Base-by-base conservation (phyloP, 257 asterid species). In the Ballota nigra region DNA sequence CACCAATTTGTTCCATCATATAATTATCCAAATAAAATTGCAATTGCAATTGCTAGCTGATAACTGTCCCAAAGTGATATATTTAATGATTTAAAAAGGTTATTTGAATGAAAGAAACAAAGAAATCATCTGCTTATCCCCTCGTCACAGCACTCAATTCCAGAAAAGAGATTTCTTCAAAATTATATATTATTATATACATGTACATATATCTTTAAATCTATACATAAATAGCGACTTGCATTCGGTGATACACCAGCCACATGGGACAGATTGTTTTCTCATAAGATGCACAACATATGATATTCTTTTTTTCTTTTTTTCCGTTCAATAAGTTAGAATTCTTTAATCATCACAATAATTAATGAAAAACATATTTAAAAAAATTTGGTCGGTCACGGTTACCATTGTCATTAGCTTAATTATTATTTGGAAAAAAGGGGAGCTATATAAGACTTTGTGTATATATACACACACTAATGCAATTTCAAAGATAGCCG, bases 231-330 rank as follows among this genome's bases (percentile, higher is more conserved):
- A 7, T 72, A 20, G 29, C 77, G 69, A 68, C 69, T 57, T 73
- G 75, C 75, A 59, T 53, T 69, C 16, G 51, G 33, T 60, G 79
- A 57, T 71, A 59, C 18, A 40, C 34, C 55, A 58, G 68, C 69
- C 87, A 85, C 68, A 81, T 82, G 89, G 69, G 77, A 70, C 81
- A 80, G 85, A 74, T 78, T 60, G 83, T 81, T 40, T 53, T 45
- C 68, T n/a, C 23, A 18, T 58, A 24, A 24, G 24, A 33, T 33
- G 38, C 8, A 53, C 34, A 34, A 52, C 29, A 41, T 19, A 58
- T 4, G 22, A 10, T 43, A 57, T 23, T 51, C 8, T 41, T 41
- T 41, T 40, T n/a, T 49, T 11, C 15, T 33, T 40, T 20, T 28
- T 1, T n/a, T n/a, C n/a, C n/a, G n/a, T 62, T 69, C 28, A 59